Evolutionary conservation across 257 asterid genomes (phyloP).

Genomic region (Solanum paucissectum): DNA sequence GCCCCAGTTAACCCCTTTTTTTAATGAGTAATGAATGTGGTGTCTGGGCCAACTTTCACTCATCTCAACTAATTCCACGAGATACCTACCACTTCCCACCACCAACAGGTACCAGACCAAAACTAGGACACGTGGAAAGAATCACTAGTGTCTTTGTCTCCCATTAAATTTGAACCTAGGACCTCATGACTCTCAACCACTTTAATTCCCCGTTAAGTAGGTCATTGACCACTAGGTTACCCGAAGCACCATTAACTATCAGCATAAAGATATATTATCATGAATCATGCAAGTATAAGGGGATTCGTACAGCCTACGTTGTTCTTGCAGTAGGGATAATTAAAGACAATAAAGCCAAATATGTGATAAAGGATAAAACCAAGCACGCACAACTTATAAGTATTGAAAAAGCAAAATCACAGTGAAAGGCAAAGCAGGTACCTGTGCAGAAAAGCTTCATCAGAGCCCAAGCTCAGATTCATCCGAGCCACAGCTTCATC

Average conservation of each 20-base stretch:
- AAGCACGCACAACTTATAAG: background rate
- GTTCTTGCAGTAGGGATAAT: background rate
- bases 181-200: too few species aligned
- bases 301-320: background rate
- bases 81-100: background rate
- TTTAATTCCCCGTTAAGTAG: background rate
- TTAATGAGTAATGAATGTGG: background rate
- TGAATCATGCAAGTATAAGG: background rate
- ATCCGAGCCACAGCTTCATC: conserved; percentile 49
- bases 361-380: background rate
- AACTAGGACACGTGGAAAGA: too few species aligned
- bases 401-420: background rate
- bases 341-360: background rate
- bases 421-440: conserved; percentile 7
- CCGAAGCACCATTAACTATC: background rate
- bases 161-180: too few species aligned
- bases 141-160: too few species aligned
- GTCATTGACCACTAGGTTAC: background rate
- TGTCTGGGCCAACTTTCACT: background rate
- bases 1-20: background rate
- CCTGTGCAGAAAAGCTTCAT: conserved; percentile 78
- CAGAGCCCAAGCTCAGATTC: conserved; percentile 51
- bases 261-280: background rate
- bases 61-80: background rate
- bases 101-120: background rate